Evolutionary conservation across 345 rosid genomes (phyloP), one percentile per base, ranked within the genome.

Genomic region (Euclidium syriacum): DNA sequence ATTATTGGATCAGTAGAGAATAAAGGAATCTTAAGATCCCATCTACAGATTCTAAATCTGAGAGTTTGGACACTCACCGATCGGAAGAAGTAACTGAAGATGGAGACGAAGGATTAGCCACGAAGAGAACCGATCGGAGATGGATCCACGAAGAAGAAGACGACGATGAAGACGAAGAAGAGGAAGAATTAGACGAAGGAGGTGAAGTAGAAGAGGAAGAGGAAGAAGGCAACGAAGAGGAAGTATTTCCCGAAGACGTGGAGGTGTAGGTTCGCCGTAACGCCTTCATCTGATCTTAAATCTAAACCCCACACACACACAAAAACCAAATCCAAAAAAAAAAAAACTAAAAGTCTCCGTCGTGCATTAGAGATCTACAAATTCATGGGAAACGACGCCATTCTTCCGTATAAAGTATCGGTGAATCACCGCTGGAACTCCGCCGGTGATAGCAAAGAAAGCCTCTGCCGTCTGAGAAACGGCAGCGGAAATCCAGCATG

Each of bases 81-180:
- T 83, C 88, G 54, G 90, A 82, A 35, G 85, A 80, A 47, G 96
- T 80, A 65, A 80, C 79, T 50, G 85, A 83, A 78, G 83, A 90
- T 26, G 94, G 96, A 23, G 98, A 83, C n/a, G 98, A 86, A 62
- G 84, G 85, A 73, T 80, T 85, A 58, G 82, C 87, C 35, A 92
- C 80, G 64, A 89, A 82, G 10, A 92, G 85, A 69, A 89, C 94
- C 47, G 96, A 92, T 33, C 98, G 87, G 71, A 92, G 77, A 72
- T 85, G 95, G 78, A 80, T 73, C 98, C 98, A 92, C 26, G 75
- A 71, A 5, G 73, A 60, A 0, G 67, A 80, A 6, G 88, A 84
- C 0, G 85, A 75, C 0, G 68, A 48, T 0, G 81, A 60, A 0
- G 88, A 78, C 3, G 86, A 62, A 0, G 85, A 74, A 0, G 80